phyloP scores from a whole-genome alignment of 2,329 filamentous ascomycete genomes.

The Teratosphaeria nubilosa region DNA sequence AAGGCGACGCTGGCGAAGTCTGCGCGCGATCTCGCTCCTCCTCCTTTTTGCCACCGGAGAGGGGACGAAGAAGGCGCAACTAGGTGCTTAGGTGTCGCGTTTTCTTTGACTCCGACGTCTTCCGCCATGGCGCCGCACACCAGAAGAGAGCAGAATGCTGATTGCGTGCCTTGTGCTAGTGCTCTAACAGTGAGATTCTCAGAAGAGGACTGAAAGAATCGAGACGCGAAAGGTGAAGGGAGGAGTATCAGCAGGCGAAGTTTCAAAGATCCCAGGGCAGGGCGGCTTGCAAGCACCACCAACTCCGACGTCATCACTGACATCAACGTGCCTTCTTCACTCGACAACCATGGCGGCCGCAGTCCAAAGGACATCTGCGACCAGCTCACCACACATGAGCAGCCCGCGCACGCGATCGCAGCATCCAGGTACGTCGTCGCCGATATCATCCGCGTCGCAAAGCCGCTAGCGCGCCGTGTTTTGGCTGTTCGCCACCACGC shows the following conservation, averaged over 20 bases:
- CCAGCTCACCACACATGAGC: conserved; percentile 18
- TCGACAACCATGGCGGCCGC: conserved; percentile 10
- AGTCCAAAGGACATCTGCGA: conserved; percentile 14
- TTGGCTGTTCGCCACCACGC: background rate
- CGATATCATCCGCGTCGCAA: background rate
- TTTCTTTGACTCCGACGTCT: background rate
- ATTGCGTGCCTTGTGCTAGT: background rate
- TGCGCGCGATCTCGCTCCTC: background rate
- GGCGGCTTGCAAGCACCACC: background rate
- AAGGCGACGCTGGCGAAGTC: background rate
- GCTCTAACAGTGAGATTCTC: background rate
- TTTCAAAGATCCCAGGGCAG: background rate
- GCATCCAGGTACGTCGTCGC: conserved; percentile 17
- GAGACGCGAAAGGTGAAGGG: background rate
- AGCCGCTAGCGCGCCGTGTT: background rate
- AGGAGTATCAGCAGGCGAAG: background rate
- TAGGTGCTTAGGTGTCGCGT: background rate
- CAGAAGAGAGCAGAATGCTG: background rate
- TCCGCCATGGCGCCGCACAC: background rate
- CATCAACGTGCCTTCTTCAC: background rate
- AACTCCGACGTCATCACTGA: conserved; percentile 5
- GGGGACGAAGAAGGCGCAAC: background rate
- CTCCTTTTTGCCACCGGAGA: background rate
- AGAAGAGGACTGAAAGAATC: background rate
- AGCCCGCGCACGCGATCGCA: conserved; percentile 17